Conservation (phyloP, 2,329 filamentous ascomycete genomes). For the Pseudopyricularia javanii region DNA sequence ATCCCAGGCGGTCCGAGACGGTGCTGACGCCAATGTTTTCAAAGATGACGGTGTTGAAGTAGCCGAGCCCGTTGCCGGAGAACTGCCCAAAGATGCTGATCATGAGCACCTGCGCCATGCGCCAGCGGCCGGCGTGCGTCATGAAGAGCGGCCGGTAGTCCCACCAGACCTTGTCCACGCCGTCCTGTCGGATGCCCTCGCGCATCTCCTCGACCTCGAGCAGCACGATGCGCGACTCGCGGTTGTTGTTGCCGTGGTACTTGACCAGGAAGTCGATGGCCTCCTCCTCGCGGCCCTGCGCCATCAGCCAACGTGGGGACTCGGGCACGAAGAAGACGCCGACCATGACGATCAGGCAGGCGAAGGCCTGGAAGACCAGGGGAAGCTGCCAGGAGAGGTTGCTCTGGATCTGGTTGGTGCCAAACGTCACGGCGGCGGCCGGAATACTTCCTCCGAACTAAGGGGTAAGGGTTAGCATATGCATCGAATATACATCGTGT, state of each 20-base stretch:
- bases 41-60: conserved; percentile 37
- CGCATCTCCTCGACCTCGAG: conserved; percentile 29
- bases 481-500: too few species aligned
- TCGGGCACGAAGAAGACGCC: conserved; percentile 26
- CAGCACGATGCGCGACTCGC: conserved; percentile 22
- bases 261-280: conserved; percentile 26
- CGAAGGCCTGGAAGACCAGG: conserved; percentile 31
- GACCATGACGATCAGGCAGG: conserved; percentile 25
- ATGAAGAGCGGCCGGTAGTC: conserved; percentile 26
- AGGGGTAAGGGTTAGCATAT: too few species aligned
- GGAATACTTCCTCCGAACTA: conserved; percentile 28
- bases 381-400: conserved; percentile 37
- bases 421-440: conserved; percentile 35
- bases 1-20: conserved; percentile 26
- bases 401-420: conserved; percentile 28
- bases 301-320: conserved; percentile 28
- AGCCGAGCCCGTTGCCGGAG: conserved; percentile 36
- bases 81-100: conserved; percentile 38
- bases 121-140: conserved; percentile 32
- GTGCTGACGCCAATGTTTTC: conserved; percentile 22
- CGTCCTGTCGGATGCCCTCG: conserved; percentile 28
- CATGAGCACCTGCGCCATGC: conserved; percentile 34
- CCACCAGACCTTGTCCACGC: conserved; percentile 27
- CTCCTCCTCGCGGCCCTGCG: conserved; percentile 24
- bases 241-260: conserved; percentile 29